A percentile compares a stretch with the other conserved stretches of the same genome.
Conservation (phyloP, 352 stramenopile species). For the Phytophthora idaei region DNA sequence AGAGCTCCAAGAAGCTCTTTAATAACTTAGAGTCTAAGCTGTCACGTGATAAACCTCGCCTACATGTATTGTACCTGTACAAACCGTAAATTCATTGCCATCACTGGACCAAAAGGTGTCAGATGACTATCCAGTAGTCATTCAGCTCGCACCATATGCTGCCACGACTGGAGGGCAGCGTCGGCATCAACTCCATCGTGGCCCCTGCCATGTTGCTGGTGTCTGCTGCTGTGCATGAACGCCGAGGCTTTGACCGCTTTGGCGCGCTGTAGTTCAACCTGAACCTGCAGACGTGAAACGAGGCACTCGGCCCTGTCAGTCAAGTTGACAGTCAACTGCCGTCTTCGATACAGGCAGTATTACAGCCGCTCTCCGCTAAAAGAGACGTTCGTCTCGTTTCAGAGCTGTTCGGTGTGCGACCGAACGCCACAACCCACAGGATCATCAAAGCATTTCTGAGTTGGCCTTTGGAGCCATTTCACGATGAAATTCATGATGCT, state of each 20-base stretch:
- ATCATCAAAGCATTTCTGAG: slow-evolving; percentile 25
- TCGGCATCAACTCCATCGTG: background rate
- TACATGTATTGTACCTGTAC: no score
- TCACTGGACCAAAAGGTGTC: background rate
- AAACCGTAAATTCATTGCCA: no score
- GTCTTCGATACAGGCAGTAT: background rate
- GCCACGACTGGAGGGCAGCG: slow-evolving; percentile 16
- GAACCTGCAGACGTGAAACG: slow-evolving; percentile 17
- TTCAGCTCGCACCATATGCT: background rate
- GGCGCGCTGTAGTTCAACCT: slow-evolving; percentile 22
- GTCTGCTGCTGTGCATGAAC: slow-evolving; percentile 22
- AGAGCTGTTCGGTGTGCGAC: slow-evolving; percentile 18
- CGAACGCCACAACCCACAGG: slow-evolving; percentile 6
- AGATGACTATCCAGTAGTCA: slow-evolving; percentile 3
- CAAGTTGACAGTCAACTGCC: slow-evolving; percentile 3
- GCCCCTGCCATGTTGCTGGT: slow-evolving; percentile 10
- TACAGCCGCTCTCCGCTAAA: background rate
- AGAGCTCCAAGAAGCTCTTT: no score
- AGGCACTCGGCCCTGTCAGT: background rate
- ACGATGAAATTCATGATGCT: background rate
- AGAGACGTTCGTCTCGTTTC: slow-evolving; percentile 16
- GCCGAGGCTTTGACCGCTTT: slow-evolving; percentile 6
- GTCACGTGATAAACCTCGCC: no score
- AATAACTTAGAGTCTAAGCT: no score
- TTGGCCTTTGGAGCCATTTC: slow-evolving; percentile 1